Evolutionary conservation across 345 rosid species (phyloP), one percentile per base, ranked within the genome.

Genomic region (Moringa oleifera): DNA sequence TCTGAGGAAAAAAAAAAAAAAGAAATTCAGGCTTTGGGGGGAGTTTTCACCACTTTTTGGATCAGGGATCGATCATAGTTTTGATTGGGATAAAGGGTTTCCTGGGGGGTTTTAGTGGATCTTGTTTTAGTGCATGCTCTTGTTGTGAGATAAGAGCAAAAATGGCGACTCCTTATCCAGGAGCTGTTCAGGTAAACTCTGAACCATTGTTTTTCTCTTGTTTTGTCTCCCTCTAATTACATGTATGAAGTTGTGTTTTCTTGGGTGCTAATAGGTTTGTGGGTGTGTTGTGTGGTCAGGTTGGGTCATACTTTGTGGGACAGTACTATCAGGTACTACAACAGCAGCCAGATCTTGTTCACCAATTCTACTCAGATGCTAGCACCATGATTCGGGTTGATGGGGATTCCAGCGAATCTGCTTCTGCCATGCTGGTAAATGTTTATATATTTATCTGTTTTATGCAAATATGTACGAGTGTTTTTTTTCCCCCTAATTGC

Each of bases 291-390:
- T 17, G 6, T 49, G 50, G 63, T 28, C 74, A 90, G 99, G 95
- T 94, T 61, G 99, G 99, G 54, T 88, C 99, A 7, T 94, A 88
- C 76, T 94, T 94, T 61, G 95, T 90, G 60, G 91, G 85, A 7
- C 97, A 90, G 79, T 94, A 94, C 75, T 94, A 90, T 68, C 81
- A 85, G 70, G 89, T 90, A 23, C 86, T 94, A 68, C 83, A 81
- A 68, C 92, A 90, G 52, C 90, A 84, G 0, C 97, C 97, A 6
- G 90, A 94, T 71, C 85, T 82, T 60, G 85, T 89, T 60, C 92
- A 94, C 69, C 96, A 85, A 79, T 94, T 94, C 69, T 94, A 90
- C 64, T 70, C 80, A 7, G 97, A 88, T 50, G 57, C 72, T 45
- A 94, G 99, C 68, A 60, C 75, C 64, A 83, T 86, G 75, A 74